Conservation (phyloP, 1,139 yeast genomes). For the Yamadazyma blattariae region DNA sequence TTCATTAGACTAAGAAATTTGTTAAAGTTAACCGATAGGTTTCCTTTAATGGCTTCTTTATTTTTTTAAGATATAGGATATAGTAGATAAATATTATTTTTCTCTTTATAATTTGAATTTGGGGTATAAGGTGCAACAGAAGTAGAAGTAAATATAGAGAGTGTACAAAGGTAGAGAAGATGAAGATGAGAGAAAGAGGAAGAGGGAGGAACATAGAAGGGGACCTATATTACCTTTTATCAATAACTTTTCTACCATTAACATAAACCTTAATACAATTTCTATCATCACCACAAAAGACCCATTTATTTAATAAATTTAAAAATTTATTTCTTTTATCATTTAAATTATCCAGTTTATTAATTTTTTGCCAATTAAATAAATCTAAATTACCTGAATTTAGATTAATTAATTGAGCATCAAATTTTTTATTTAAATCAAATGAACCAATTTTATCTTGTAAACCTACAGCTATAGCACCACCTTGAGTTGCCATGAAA, state of each 20-base stretch:
- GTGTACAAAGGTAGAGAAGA: too few relatives aligned
- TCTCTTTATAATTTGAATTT: too few relatives aligned
- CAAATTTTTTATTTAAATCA: slow-evolving; percentile 75
- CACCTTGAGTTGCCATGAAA: slow-evolving; percentile 84
- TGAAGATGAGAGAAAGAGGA: too few relatives aligned
- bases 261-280: slow-evolving; percentile 83
- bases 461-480: slow-evolving; percentile 75
- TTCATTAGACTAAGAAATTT: too few relatives aligned
- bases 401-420: slow-evolving; percentile 75
- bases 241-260: slow-evolving; percentile 61
- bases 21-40: too few relatives aligned
- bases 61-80: too few relatives aligned
- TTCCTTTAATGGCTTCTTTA: too few relatives aligned
- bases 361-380: slow-evolving; percentile 63
- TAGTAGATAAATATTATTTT: too few relatives aligned
- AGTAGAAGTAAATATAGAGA: too few relatives aligned
- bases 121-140: too few relatives aligned
- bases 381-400: slow-evolving; percentile 54
- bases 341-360: slow-evolving; percentile 10
- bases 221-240: too few relatives aligned
- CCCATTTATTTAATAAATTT: slow-evolving; percentile 80
- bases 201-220: too few relatives aligned
- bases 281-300: slow-evolving; percentile 93
- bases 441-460: slow-evolving; percentile 65
- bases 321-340: slow-evolving; percentile 28